Evolutionary conservation across 192 early-diverging fungal species (phyloP).

Genomic region (Paraglomus brasilianum): DNA sequence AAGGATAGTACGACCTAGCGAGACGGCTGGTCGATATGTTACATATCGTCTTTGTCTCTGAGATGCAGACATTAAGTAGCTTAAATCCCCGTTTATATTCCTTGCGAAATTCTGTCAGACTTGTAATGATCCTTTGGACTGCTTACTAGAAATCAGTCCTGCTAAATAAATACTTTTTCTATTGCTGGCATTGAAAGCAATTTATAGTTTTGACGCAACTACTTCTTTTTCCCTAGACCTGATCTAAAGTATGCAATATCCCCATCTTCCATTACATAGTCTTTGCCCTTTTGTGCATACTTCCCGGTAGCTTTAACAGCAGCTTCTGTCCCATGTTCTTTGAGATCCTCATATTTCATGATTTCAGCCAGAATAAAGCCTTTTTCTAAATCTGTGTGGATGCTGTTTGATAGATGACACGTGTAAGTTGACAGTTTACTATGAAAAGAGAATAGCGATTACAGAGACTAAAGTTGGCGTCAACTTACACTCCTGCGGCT

Average conservation of each 20-base stretch:
- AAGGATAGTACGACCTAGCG: slow-evolving; percentile 90
- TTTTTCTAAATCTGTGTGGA: slow-evolving; percentile 84
- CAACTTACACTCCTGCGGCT: slow-evolving; percentile 29
- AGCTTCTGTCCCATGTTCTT: slow-evolving; percentile 77
- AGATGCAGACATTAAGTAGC: background rate
- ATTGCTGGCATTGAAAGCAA: too few species aligned
- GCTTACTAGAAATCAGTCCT: too few species aligned
- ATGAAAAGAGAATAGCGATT: slow-evolving; percentile 30
- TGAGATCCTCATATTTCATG: slow-evolving; percentile 85
- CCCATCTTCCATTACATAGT: slow-evolving; percentile 90
- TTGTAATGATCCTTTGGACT: too few species aligned
- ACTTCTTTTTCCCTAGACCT: slow-evolving; percentile 31
- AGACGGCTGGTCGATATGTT: slow-evolving; percentile 97
- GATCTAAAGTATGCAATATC: slow-evolving; percentile 80
- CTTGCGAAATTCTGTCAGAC: too few species aligned
- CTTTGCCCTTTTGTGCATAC: slow-evolving; percentile 88
- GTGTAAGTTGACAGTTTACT: slow-evolving; percentile 73
- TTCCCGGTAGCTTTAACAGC: slow-evolving; percentile 92
- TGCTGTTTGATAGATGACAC: slow-evolving; percentile 79
- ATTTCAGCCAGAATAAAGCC: slow-evolving; percentile 95
- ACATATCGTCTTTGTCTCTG: slow-evolving; percentile 94
- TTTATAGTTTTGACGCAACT: background rate
- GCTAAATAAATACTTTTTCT: too few species aligned
- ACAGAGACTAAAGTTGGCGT: slow-evolving; percentile 38
- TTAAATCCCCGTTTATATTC: too few species aligned